Evolutionary conservation across 1,284 basidiomycete genomes (phyloP), one percentile per base, ranked within the genome.

Genomic region (Heterobasidion parviporum): DNA sequence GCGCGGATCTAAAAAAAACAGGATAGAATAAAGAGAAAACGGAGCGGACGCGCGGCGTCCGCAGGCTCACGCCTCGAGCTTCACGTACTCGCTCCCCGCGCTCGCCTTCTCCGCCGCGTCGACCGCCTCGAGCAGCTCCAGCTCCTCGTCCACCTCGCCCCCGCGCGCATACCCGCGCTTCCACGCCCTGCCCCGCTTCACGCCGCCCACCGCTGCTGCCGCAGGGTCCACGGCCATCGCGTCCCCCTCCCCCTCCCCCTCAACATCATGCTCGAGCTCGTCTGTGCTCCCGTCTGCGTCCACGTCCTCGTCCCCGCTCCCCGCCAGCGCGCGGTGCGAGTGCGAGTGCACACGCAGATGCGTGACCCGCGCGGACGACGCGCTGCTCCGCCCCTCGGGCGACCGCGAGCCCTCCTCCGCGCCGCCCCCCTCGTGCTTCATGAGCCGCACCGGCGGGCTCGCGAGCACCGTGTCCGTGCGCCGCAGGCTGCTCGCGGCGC

Each of bases 61-160:
- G 4, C 26, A 3, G 26, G 26, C 26, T 26, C 26, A 26, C 26
- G 26, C 26, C 26, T 26, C 26, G 4, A 26, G 26, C 26, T 26
- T 26, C 26, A 26, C 26, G 26, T 49, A 20, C 66, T 67, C 53
- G 67, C 26, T 26, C 26, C 26, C 26, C 26, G 26, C 26, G 26
- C 26, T 26, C 26, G 26, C 26, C 26, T 26, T 68, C 63, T 71
- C 70, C 3, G 69, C 68, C 8, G 70, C 70, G 55, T 71, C 70
- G 16, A 71, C 70, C 9, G 70, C 70, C 58, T 68, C 69, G 36
- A 72, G 61, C 58, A 71, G 59, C 36, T 66, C 67, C 12, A 61
- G 66, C 54, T 69, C 67, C 9, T 56, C 61, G 32, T 58, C 61
- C 12, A 64, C 66, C 8, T 67, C 26, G 5, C 26, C 26, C 5